Base-by-base conservation (phyloP, 495 filamentous ascomycete genomes). In the Podospora australis region DNA sequence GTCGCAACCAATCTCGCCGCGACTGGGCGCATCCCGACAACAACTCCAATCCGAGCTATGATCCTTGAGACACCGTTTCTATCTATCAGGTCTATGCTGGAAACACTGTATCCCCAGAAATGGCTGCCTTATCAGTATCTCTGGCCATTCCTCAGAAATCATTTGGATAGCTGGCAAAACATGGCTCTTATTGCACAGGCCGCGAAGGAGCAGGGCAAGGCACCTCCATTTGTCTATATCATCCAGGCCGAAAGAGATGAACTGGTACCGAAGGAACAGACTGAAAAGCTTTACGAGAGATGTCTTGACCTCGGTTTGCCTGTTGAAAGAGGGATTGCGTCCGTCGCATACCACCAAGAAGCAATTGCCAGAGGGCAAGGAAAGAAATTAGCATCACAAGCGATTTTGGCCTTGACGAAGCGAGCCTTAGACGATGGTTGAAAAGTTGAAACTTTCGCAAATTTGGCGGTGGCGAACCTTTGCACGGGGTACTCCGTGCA, bases 1-100 rank as follows among this genome's bases (percentile, higher is more conserved):
- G 70, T 82, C 2, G 76, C 84, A 6, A 73, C 72, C 19, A 73
- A 74, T 49, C 64, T 78, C n/a, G 60, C 59, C 11, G 67, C 64
- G 13, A 57, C 47, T 24, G 41, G 60, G 2, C 45, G 34, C 11
- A 23, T 55, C 11, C 59, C 59, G 6, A 20, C 45, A 21, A 46
- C 21, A 10, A 38, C 64, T 39, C 54, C 62, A 5, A 41, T 63
- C 53, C 28, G 54, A 58, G 76, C 74, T 3, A 39, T 92, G 43
- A 65, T 91, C 10, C 70, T 91, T 9, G 87, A 92, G 55, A 90
- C 87, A 0, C 87, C 88, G 3, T 90, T 88, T 44, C 71, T 80
- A 2, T 87, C 77, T 44, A 75, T 88, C 44, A 68, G 75, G n/a
- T 74, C 78, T 23, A 88, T 94, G 86, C 67, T 94, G 14, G 66